Evolutionary conservation across 1,284 basidiomycete genomes (phyloP).

Genomic region (Microbotryum scabiosae): DNA sequence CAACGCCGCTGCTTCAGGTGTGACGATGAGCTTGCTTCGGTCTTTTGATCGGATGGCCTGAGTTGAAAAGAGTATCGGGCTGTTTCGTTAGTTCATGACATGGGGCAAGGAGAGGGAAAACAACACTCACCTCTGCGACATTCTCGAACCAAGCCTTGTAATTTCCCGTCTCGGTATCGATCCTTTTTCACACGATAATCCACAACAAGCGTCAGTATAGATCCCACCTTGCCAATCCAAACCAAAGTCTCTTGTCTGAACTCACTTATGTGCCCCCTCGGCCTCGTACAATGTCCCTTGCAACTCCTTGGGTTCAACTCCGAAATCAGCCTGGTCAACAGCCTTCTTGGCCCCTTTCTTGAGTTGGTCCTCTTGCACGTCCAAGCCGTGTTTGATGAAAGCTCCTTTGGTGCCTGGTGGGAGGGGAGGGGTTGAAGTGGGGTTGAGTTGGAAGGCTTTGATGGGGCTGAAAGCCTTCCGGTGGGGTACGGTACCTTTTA

Average conservation of each 20-base stretch:
- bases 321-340: slow-evolving; percentile 47
- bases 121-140: slow-evolving; percentile 23
- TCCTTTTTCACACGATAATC: background rate
- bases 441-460: background rate
- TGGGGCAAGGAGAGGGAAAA: background rate
- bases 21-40: slow-evolving; percentile 51
- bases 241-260: background rate
- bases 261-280: background rate
- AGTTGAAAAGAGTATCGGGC: background rate
- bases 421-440: background rate
- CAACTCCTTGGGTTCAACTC: slow-evolving; percentile 50
- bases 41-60: slow-evolving; percentile 48
- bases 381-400: slow-evolving; percentile 66
- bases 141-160: slow-evolving; percentile 29
- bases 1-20: slow-evolving; percentile 59
- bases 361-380: slow-evolving; percentile 61
- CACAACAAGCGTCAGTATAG: background rate
- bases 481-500: slow-evolving; percentile 44
- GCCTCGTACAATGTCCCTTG: slow-evolving; percentile 23
- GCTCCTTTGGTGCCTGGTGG: slow-evolving; percentile 55
- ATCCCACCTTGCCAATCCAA: background rate
- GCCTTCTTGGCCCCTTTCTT: slow-evolving; percentile 26
- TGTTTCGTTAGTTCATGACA: background rate
- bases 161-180: slow-evolving; percentile 3
- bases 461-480: background rate